Base-by-base conservation (phyloP, 2,329 filamentous ascomycete genomes). In the Ampelomyces quisqualis region DNA sequence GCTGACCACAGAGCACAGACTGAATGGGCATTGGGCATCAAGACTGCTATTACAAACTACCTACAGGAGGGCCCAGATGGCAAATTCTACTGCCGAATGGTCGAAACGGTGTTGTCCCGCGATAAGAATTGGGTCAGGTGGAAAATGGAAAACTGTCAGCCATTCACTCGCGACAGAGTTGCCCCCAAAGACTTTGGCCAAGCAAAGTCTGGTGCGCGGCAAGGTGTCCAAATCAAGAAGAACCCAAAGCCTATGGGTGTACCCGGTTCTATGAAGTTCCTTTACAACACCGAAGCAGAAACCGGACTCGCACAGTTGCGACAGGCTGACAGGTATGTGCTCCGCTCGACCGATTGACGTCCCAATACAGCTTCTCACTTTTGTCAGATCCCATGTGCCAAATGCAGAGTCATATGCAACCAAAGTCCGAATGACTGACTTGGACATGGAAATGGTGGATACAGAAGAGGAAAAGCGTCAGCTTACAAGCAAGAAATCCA, bases 101-200 rank as follows among this genome's bases (percentile, higher is more conserved):
- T 98, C 21, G 91, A 97, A 66, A 97, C 90, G 9, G 91, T 98
- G 21, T 80, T 98, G 20, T 88, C 89, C 17, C 80, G 93, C 49
- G 93, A 99, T 69, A 97, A 96, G 74, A 96, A 97, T 64, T 98
- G 94, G 94, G 90, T 94, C 30, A 85, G 90, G 49, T 99, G 93
- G 93, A 99, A 99, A 72, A 85, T 91, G 45, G 90, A 96, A 65
- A 88, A 85, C 53, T 98, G 93, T 65, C 88, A 89, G 17, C 80
- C 85, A 5, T 97, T 99, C 60, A 84, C 90, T 61, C 80, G 81
- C 45, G 80, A 86, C 15, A 74, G 88, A 8, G 78, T 97, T 20
- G 77, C 84, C 2, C 77, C 84, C 1, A 70, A 80, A 19, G 79
- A 85, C 32, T 91, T 90, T 64, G 69, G 83, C 26, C 78, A 82